These are phyloP conservation scores for Umbelopsis sp. DNA, from an alignment of 192 early-diverging fungal genomes.

Conservation along the genomic window DNA sequence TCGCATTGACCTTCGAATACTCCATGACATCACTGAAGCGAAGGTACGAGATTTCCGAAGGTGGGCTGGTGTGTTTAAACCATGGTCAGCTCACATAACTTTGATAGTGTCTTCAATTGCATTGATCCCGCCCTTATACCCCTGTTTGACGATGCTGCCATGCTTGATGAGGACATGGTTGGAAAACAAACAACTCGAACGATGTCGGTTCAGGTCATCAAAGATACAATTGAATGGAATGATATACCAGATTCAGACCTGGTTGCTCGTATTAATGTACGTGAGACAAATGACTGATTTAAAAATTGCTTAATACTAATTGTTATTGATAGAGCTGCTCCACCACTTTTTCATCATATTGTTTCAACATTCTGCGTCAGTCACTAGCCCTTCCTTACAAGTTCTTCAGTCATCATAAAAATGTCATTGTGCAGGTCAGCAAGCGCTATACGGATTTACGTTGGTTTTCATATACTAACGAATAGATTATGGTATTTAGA, in stretches of 20 bases:
- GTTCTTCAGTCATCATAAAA: conserved; percentile 25
- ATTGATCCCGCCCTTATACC: conserved; percentile 33
- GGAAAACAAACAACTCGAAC: background rate
- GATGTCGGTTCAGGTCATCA: background rate
- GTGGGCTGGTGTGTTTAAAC: too few species aligned
- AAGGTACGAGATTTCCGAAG: background rate
- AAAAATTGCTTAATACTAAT: too few species aligned
- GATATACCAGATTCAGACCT: background rate
- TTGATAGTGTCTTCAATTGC: conserved; percentile 20
- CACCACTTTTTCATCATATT: background rate
- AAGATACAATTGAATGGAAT: background rate
- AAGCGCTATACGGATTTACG: background rate
- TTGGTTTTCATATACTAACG: background rate
- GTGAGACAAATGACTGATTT: background rate
- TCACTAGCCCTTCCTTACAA: conserved; percentile 25
- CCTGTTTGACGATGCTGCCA: conserved; percentile 8
- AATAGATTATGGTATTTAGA: conserved; percentile 15
- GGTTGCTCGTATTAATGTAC: background rate
- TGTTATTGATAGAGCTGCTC: background rate
- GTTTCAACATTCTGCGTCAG: background rate
- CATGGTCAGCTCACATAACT: background rate
- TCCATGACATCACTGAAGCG: conserved; percentile 8
- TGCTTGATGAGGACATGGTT: background rate
- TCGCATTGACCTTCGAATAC: conserved; percentile 29
- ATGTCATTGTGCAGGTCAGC: conserved; percentile 28